A percentile compares a stretch with the other conserved stretches of the same genome.
Evolutionary conservation across 306 rosid genomes (phyloP).

Genomic region (Luffa aegyptiaca): DNA sequence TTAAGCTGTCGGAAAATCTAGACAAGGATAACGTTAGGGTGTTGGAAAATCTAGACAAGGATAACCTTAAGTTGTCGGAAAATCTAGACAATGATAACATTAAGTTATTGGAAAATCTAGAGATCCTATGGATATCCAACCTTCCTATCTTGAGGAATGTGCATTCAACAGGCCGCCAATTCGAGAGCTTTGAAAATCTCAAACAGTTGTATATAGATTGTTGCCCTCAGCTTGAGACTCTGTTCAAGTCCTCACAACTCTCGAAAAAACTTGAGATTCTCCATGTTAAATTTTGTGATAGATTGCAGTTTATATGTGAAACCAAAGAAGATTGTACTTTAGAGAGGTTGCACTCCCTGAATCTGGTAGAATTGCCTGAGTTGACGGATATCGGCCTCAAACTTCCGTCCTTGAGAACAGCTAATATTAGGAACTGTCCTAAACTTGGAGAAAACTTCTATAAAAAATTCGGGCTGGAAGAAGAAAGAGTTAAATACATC

Average conservation of each 20-base stretch:
- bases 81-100: background rate
- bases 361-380: constrained; percentile 25
- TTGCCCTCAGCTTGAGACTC: constrained; percentile 16
- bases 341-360: constrained; percentile 5
- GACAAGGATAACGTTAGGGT: too few relatives aligned
- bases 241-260: constrained; percentile 8
- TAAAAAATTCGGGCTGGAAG: too few relatives aligned
- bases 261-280: constrained; percentile 17
- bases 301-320: constrained; percentile 3
- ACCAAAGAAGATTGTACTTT: background rate
- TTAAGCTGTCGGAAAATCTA: background rate
- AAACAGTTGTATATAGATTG: constrained; percentile 19
- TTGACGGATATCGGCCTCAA: constrained; percentile 10
- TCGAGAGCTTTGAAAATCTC: constrained; percentile 13
- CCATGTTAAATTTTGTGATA: constrained; percentile 24
- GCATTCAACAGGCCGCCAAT: background rate
- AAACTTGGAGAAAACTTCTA: background rate
- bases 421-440: constrained; percentile 17
- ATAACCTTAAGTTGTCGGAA: too few relatives aligned
- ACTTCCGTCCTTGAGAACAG: background rate
- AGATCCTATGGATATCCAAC: constrained; percentile 23
- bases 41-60: too few relatives aligned
- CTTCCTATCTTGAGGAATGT: constrained; percentile 18
- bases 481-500: too few relatives aligned
- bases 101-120: background rate